phyloP scores from a whole-genome alignment of 352 stramenopile species.

The Phytopythium chamaehyphon region DNA sequence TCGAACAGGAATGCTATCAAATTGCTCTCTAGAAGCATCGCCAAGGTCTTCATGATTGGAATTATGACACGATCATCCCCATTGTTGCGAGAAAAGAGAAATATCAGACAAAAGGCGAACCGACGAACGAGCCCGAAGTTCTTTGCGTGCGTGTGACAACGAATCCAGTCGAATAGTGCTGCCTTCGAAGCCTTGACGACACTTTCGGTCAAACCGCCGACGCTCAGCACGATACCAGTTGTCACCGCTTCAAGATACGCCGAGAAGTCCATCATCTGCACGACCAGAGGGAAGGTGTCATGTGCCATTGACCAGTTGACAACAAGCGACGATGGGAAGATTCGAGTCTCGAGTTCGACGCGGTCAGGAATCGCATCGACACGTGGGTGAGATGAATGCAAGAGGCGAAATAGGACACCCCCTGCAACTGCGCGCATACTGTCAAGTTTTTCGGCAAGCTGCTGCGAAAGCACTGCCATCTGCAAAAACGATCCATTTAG shows the following conservation, averaged over 20 bases:
- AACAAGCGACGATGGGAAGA: conserved; percentile 46
- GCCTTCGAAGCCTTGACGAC: conserved; percentile 83
- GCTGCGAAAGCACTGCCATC: conserved; percentile 89
- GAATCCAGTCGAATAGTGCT: conserved; percentile 61
- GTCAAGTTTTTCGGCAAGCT: conserved; percentile 97
- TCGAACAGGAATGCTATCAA: conserved; percentile 54
- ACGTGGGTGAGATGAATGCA: conserved; percentile 62
- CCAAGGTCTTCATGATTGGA: conserved; percentile 85
- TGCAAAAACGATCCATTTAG: conserved; percentile 21
- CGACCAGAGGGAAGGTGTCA: conserved; percentile 90
- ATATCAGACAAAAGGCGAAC: conserved; percentile 69
- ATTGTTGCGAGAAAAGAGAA: conserved; percentile 49
- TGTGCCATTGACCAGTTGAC: conserved; percentile 82
- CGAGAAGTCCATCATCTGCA: conserved; percentile 82
- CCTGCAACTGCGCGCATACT: conserved; percentile 88
- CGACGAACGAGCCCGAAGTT: conserved; percentile 61
- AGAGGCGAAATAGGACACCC: conserved; percentile 80
- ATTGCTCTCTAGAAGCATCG: conserved; percentile 64
- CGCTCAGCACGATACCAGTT: conserved; percentile 91
- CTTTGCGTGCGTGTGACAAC: conserved; percentile 38
- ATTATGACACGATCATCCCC: conserved; percentile 82
- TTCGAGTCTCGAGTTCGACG: conserved; percentile 57
- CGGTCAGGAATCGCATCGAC: conserved; percentile 78
- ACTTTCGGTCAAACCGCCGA: conserved; percentile 94
- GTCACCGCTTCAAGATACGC: conserved; percentile 83